Evolutionary conservation across 768 basidiomycete genomes (phyloP).

Genomic region (Cystofilobasidium macerans): DNA sequence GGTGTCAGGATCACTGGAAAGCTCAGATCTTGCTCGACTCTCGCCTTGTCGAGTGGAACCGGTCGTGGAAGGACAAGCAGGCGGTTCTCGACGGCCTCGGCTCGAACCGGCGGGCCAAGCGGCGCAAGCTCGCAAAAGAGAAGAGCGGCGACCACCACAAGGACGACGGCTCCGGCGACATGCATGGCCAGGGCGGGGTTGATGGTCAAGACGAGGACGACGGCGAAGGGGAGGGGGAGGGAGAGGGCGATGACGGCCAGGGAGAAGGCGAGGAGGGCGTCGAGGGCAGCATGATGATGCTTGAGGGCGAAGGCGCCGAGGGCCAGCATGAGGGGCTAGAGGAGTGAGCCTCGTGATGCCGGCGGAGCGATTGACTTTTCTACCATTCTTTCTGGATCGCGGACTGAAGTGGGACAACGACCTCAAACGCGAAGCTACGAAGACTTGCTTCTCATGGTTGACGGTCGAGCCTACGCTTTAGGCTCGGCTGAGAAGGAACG

Average conservation of each 20-base stretch:
- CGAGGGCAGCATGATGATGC: too few species aligned
- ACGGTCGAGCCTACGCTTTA: too few species aligned
- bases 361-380: too few species aligned
- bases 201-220: not conserved
- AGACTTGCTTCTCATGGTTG: too few species aligned
- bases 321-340: too few species aligned
- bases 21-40: conserved; percentile 11
- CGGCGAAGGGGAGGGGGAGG: not conserved
- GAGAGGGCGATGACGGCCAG: not conserved
- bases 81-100: not conserved
- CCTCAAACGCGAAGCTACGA: too few species aligned
- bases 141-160: not conserved
- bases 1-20: conserved; percentile 17
- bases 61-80: conserved; percentile 11
- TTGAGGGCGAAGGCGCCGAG: too few species aligned
- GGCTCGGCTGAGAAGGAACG: too few species aligned
- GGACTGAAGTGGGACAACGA: too few species aligned
- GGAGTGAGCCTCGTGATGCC: too few species aligned
- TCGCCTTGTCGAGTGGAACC: conserved; percentile 12
- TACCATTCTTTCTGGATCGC: too few species aligned
- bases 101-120: not conserved
- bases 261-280: not conserved
- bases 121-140: not conserved
- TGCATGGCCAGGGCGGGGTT: not conserved
- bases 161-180: not conserved